Conservation (phyloP, 176 grass and related monocot genomes). For the Melocanna baccifera region DNA sequence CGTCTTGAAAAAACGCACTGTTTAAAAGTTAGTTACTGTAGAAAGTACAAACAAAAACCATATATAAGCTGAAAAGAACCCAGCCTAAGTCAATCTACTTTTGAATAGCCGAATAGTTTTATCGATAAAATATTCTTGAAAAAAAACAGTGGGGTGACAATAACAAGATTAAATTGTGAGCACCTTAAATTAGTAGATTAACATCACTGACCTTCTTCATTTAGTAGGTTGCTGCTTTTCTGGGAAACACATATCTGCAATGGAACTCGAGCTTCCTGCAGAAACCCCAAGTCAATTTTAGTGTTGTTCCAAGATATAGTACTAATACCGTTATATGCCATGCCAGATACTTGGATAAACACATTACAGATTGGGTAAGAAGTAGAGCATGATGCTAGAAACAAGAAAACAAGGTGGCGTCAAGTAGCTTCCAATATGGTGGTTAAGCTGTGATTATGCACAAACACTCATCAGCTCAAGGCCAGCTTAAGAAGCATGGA, state of each 20-base stretch:
- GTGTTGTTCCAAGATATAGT: neutral
- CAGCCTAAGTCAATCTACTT: neutral
- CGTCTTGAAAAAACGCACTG: too few relatives aligned
- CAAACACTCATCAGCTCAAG: neutral
- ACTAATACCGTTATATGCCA: neutral
- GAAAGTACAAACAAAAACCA: too few relatives aligned
- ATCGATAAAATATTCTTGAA: neutral
- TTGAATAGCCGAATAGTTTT: neutral
- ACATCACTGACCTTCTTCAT: slow-evolving; percentile 67
- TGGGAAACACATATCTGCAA: slow-evolving; percentile 91
- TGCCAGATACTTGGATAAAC: neutral
- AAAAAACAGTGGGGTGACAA: neutral
- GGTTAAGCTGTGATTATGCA: slow-evolving; percentile 11
- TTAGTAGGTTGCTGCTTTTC: slow-evolving; percentile 65
- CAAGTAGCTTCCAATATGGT: slow-evolving; percentile 12
- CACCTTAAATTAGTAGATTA: slow-evolving; percentile 6
- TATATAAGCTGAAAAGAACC: too few relatives aligned
- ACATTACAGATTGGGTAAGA: neutral
- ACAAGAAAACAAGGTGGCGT: slow-evolving; percentile 3
- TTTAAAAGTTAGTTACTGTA: too few relatives aligned
- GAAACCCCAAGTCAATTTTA: slow-evolving; percentile 7
- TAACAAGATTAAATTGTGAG: neutral
- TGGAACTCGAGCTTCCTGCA: slow-evolving; percentile 75
- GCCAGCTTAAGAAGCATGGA: slow-evolving; percentile 24
- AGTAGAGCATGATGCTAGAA: slow-evolving; percentile 10